These are phyloP conservation scores for Microbotryum scabiosae DNA, from an alignment of 1,284 basidiomycete species.

Conservation along the genomic window DNA sequence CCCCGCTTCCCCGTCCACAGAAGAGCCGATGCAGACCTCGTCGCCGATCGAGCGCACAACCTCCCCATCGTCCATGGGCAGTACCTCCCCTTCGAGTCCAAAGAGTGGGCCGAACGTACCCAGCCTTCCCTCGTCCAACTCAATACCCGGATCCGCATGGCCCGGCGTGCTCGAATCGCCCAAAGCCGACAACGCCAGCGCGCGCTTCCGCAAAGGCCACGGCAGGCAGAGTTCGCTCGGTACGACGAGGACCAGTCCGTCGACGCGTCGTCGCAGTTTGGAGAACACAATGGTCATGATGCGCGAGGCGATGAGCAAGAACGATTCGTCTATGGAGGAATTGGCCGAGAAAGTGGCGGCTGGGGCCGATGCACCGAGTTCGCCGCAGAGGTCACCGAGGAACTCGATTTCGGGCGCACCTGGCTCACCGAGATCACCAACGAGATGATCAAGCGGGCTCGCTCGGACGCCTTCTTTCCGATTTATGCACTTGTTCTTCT, in stretches of 20 bases:
- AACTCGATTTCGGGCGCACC: constrained; percentile 1
- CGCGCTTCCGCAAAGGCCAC: constrained; percentile 66
- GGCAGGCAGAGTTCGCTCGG: constrained; percentile 80
- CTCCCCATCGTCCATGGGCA: constrained; percentile 9
- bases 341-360: constrained; percentile 31
- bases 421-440: neutral
- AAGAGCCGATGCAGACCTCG: constrained; percentile 40
- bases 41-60: constrained; percentile 26
- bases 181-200: constrained; percentile 30
- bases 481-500: too few relatives aligned
- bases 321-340: constrained; percentile 30
- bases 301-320: constrained; percentile 44
- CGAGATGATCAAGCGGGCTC: too few relatives aligned
- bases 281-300: constrained; percentile 96
- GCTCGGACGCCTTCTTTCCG: too few relatives aligned
- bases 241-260: constrained; percentile 92
- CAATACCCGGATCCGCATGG: constrained; percentile 13
- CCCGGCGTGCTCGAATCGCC: constrained; percentile 3
- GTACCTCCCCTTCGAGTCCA: constrained; percentile 9
- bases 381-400: neutral
- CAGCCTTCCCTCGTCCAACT: constrained; percentile 8
- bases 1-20: constrained; percentile 44
- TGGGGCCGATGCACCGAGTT: neutral
- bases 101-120: neutral
- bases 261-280: constrained; percentile 79